Evolutionary conservation across 371 early-diverging fungal species (phyloP), one percentile per base, ranked within the genome.

Genomic region (Mortierella polycephala): DNA sequence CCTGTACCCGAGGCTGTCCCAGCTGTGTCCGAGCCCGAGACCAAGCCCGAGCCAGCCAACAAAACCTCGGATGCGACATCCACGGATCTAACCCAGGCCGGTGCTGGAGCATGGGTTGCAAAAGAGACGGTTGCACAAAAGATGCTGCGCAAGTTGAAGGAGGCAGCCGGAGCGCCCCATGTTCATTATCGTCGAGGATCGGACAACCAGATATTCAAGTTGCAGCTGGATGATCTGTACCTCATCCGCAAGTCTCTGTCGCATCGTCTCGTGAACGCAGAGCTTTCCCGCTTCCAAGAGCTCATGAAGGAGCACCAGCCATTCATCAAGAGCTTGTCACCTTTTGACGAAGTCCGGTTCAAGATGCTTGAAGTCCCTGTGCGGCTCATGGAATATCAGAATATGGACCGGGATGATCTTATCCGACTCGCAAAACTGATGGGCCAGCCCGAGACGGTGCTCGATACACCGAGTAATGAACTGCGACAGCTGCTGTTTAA

Each of bases 291-390:
- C 9, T 46, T 67, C 23, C 12, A 61, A 18, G 6, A 21, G 14
- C 47, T 76, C 42, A 62, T 47, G 41, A n/a, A 37, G 23, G 18
- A 37, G 6, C 77, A 77, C 20, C 50, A 14, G 21, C 45, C 55
- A 49, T 44, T 77, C 51, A 47, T 67, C 14, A 23, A 23, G 13
- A 57, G 45, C 45, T 37, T 71, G 54, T 64, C 46, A 1, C 68
- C 72, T 7, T 77, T 61, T 60, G 77, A 77, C 4, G 68, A 71
- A 0, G 52, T 68, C 21, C 77, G 72, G 41, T 64, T 71, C 68
- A 77, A 59, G 68, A 11, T 77, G 65, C 13, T 67, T 41, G 57
- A 63, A 41, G 42, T 64, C 8, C 72, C 72, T n/a, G 40, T 42
- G 2, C 45, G 44, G 21, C 18, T 10, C 5, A 5, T 2, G 1